Evolutionary conservation across 2,329 filamentous ascomycete species (phyloP).

Genomic region (Aureobasidium subglaciale): DNA sequence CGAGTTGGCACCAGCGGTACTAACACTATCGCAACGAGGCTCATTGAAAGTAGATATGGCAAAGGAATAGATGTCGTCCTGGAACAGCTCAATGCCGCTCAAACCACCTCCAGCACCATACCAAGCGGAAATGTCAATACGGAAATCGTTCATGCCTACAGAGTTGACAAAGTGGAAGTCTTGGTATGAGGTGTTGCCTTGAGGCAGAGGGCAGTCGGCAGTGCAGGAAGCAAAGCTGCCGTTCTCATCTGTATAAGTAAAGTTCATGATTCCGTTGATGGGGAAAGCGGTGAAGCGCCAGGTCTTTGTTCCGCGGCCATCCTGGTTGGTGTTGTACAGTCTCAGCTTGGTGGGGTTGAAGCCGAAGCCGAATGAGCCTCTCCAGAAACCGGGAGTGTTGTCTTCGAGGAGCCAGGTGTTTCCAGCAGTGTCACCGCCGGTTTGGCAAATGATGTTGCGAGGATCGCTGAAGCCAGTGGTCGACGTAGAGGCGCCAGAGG

Average conservation of each 20-base stretch:
- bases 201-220: conserved; percentile 73
- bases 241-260: conserved; percentile 76
- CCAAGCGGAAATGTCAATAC: conserved; percentile 77
- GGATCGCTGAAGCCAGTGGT: conserved; percentile 65
- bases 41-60: conserved; percentile 86
- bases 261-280: conserved; percentile 88
- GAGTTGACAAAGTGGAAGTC: conserved; percentile 87
- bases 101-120: conserved; percentile 82
- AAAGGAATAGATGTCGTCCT: conserved; percentile 63
- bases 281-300: conserved; percentile 83
- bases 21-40: conserved; percentile 64
- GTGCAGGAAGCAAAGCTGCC: conserved; percentile 67
- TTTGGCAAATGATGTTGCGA: conserved; percentile 74
- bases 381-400: conserved; percentile 70
- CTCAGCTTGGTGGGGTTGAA: conserved; percentile 83
- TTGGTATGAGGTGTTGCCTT: conserved; percentile 62
- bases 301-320: conserved; percentile 75
- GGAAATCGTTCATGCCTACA: conserved; percentile 82
- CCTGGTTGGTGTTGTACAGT: conserved; percentile 77
- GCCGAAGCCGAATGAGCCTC: conserved; percentile 71
- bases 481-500: conserved; percentile 55
- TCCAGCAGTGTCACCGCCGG: conserved; percentile 59
- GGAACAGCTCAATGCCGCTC: conserved; percentile 77
- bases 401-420: conserved; percentile 78
- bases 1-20: conserved; percentile 55